Conservation (phyloP, 202 grass and related monocot genomes). For the Zizania palustris region DNA sequence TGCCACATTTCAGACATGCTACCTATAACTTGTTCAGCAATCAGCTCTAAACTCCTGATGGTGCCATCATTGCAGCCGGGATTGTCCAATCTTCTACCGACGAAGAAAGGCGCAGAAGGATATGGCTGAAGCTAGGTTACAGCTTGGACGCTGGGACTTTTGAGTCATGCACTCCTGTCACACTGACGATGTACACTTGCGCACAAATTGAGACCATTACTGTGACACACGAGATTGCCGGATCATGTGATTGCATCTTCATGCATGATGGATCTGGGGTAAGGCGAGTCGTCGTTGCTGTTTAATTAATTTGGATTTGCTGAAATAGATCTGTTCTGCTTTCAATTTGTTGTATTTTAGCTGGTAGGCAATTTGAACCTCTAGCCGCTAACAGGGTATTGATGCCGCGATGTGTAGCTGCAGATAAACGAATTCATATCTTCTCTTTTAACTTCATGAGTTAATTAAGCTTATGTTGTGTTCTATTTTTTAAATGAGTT, state of each 20-base stretch:
- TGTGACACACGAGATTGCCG: background rate
- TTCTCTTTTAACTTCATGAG: background rate
- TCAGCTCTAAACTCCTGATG: constrained; percentile 9
- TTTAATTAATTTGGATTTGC: background rate
- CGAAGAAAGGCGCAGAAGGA: constrained; percentile 94
- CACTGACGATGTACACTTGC: background rate
- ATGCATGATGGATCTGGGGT: constrained; percentile 23
- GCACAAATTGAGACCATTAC: background rate
- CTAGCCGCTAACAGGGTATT: background rate
- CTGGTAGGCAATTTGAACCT: constrained; percentile 9
- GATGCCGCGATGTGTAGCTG: background rate
- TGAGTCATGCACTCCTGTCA: constrained; percentile 33
- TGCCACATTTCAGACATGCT: background rate
- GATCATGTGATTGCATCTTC: constrained; percentile 30
- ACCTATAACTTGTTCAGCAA: background rate
- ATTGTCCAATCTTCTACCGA: constrained; percentile 97
- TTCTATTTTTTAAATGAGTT: background rate
- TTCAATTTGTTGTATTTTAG: background rate
- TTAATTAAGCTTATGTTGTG: background rate
- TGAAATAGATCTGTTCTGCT: background rate
- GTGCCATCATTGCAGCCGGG: constrained; percentile 52
- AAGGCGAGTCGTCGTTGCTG: background rate
- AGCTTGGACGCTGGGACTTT: constrained; percentile 94
- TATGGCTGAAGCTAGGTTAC: constrained; percentile 92
- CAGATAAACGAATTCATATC: background rate